Base-by-base conservation (phyloP, 2,329 filamentous ascomycete species). In the Apiospora kogelbergensis region DNA sequence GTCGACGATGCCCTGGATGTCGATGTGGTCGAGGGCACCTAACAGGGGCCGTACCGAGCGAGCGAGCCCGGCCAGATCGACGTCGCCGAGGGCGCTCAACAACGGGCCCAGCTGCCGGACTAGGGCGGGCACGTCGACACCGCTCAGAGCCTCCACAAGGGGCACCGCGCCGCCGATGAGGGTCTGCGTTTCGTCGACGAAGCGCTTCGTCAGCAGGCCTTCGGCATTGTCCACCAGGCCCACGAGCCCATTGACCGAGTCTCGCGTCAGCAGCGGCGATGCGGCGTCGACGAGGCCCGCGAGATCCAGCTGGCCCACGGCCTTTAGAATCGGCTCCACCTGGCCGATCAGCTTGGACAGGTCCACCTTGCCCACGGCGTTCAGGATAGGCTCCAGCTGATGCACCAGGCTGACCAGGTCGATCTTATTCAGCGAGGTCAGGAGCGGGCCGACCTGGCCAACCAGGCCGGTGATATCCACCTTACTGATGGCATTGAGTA, bases 101-200 rank as follows among this genome's bases (percentile, higher is more conserved):
- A 83, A 72, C 1, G 81, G 81, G 63, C 78, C 75, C 26, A 78
- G 72, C 37, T 79, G 73, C 20, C 79, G 73, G 15, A 83, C 66
- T 9, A 83, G 74, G 13, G 78, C 78, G 30, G 75, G 74, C 2
- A 84, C 71, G 46, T 84, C 80, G n/a, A 83, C 74, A 20, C 74
- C 74, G 53, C 75, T 74, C 1, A 84, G 74, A 0, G 77, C 75
- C 2, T 72, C 73, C 37, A 83, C 72, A 10, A 84, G 73, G 0
- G 69, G 70, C 37, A 67, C 53, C 2, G 64, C 70, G n/a, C 69
- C 69, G 4, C 46, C 33, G 22, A 80, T 72, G 0, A 81, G 68
- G 2, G 78, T 75, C 67, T 69, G 60, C 24, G 7, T 69, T 24
- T 68, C 48, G 46, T 67, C 63, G 22, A 75, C 69, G 15, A 69